A percentile compares a stretch with the other conserved stretches of the same genome.
phyloP scores from a whole-genome alignment of 306 rosid genomes.

The Rosa lucieae region DNA sequence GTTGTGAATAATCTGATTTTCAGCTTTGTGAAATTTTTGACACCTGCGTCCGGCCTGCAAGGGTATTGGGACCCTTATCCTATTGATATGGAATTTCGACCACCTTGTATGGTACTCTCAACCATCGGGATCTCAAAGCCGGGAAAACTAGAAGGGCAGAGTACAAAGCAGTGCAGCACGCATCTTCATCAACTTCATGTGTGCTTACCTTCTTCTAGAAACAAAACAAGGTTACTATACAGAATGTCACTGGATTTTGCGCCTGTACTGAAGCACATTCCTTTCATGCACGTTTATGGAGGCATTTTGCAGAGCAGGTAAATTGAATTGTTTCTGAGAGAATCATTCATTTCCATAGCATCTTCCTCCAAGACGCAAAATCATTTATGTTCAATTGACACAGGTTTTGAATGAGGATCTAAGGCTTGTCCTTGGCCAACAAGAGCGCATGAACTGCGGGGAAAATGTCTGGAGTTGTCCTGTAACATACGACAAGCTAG shows the following conservation, averaged over 20 bases:
- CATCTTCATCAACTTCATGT: slow-evolving; percentile 96
- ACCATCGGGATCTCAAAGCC: slow-evolving; percentile 97
- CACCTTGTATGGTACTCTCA: slow-evolving; percentile 94
- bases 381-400: slow-evolving; percentile 2
- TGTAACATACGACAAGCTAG: slow-evolving; percentile 86
- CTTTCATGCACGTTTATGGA: slow-evolving; percentile 80
- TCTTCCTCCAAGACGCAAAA: neutral
- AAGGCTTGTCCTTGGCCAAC: slow-evolving; percentile 81
- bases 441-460: slow-evolving; percentile 81
- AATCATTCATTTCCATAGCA: neutral
- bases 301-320: slow-evolving; percentile 91
- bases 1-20: slow-evolving; percentile 32
- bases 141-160: slow-evolving; percentile 85
- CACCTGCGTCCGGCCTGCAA: slow-evolving; percentile 84
- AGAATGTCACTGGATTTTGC: slow-evolving; percentile 96
- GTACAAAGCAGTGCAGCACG: slow-evolving; percentile 62
- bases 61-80: slow-evolving; percentile 99
- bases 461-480: slow-evolving; percentile 86
- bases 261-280: slow-evolving; percentile 74
- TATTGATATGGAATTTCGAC: slow-evolving; percentile 92
- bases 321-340: neutral
- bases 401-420: slow-evolving; percentile 92
- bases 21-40: slow-evolving; percentile 91
- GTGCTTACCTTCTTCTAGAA: slow-evolving; percentile 82
- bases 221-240: slow-evolving; percentile 77